These are phyloP conservation scores for Tolypocladium tundrense DNA, from an alignment of 2,329 filamentous ascomycete genomes.

Conservation along the genomic window DNA sequence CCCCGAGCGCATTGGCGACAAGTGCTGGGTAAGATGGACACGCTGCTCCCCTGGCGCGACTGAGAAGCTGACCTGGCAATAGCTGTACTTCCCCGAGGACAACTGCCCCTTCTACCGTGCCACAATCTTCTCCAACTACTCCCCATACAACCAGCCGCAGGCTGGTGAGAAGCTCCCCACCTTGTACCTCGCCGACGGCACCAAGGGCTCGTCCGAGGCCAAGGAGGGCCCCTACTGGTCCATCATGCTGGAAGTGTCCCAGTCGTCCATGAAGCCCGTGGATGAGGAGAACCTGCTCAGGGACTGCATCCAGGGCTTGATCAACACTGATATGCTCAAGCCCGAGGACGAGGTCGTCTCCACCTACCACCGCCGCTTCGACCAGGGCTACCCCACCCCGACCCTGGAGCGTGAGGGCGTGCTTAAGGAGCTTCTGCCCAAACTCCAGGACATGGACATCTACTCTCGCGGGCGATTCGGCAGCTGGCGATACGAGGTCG, in stretches of 20 bases:
- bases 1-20: slow-evolving; percentile 94
- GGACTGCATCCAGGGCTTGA: slow-evolving; percentile 89
- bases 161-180: slow-evolving; percentile 77
- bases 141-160: slow-evolving; percentile 91
- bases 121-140: slow-evolving; percentile 99
- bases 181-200: slow-evolving; percentile 74
- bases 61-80: not conserved
- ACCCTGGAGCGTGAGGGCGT: slow-evolving; percentile 91
- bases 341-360: slow-evolving; percentile 90
- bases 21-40: slow-evolving; percentile 71
- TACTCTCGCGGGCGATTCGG: slow-evolving; percentile 94
- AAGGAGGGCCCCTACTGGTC: slow-evolving; percentile 97
- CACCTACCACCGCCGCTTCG: slow-evolving; percentile 95
- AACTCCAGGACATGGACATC: slow-evolving; percentile 84
- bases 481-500: slow-evolving; percentile 94
- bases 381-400: slow-evolving; percentile 96
- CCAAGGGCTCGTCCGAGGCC: slow-evolving; percentile 61
- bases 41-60: not conserved
- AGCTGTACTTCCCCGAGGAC: slow-evolving; percentile 97
- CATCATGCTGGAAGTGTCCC: slow-evolving; percentile 97
- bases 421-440: slow-evolving; percentile 83
- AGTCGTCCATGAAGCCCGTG: slow-evolving; percentile 92
- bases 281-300: slow-evolving; percentile 73
- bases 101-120: slow-evolving; percentile 99
- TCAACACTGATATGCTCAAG: slow-evolving; percentile 97